phyloP scores from a whole-genome alignment of 2,329 filamentous ascomycete genomes.

The Neoscytalidium dimidiatum region DNA sequence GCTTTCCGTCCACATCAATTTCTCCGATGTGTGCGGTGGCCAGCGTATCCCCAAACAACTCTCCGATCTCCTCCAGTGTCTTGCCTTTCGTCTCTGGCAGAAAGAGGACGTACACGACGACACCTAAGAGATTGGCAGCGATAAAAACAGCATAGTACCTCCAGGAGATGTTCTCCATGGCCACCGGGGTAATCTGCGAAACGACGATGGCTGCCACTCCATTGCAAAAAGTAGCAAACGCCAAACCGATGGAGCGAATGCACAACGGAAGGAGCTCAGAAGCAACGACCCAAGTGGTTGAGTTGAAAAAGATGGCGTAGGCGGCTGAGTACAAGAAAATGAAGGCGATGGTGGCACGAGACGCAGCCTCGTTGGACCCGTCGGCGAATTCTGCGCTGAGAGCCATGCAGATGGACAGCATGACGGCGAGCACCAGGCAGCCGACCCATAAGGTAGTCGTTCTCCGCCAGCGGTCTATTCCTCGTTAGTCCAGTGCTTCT shows the following conservation, averaged over 20 bases:
- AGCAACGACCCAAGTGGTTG: conserved; percentile 32
- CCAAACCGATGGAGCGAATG: conserved; percentile 25
- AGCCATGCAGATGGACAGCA: background rate
- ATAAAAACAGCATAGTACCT: conserved; percentile 34
- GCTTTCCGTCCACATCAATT: background rate
- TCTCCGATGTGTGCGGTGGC: background rate
- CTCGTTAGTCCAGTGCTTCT: background rate
- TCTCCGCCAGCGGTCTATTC: background rate
- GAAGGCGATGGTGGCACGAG: conserved; percentile 25
- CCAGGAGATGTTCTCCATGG: conserved; percentile 32
- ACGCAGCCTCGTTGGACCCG: conserved; percentile 19
- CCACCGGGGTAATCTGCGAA: conserved; percentile 21
- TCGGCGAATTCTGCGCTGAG: background rate
- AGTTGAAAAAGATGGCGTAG: conserved; percentile 25
- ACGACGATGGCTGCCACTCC: conserved; percentile 25
- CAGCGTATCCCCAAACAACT: background rate
- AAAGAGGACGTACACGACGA: conserved; percentile 24
- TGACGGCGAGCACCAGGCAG: background rate
- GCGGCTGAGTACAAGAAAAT: conserved; percentile 13
- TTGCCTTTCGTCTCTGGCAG: conserved; percentile 27
- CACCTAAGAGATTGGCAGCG: conserved; percentile 25
- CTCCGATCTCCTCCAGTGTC: background rate
- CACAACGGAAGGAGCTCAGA: conserved; percentile 39
- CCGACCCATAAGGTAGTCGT: background rate
- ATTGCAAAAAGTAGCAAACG: conserved; percentile 27